A percentile compares a stretch with the other conserved stretches of the same genome.
Evolutionary conservation across 768 basidiomycete genomes (phyloP).

Genomic region (Imleria badia): DNA sequence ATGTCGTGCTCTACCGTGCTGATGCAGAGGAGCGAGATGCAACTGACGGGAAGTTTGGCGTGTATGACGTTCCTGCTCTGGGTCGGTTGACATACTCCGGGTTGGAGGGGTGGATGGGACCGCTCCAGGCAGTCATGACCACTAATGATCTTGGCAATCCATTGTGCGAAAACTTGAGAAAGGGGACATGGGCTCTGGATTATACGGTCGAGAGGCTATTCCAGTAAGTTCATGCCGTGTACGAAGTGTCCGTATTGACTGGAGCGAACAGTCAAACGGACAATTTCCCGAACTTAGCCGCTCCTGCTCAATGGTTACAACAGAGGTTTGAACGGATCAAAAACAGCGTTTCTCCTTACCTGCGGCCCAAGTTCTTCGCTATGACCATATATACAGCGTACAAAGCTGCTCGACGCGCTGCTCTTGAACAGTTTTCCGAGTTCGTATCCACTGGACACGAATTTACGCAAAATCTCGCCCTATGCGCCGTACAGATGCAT

Average conservation of each 20-base stretch:
- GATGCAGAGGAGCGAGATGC: slow-evolving; percentile 93
- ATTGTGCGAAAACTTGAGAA: slow-evolving; percentile 81
- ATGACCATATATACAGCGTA: slow-evolving; percentile 88
- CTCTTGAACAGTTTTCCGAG: slow-evolving; percentile 84
- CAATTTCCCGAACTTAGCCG: slow-evolving; percentile 63
- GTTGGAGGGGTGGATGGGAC: slow-evolving; percentile 96
- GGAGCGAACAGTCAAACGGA: slow-evolving; percentile 50
- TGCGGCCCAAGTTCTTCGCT: slow-evolving; percentile 96
- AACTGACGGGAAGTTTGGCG: slow-evolving; percentile 76
- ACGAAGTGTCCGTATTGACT: slow-evolving; percentile 12
- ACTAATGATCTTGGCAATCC: slow-evolving; percentile 94
- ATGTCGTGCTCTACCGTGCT: slow-evolving; percentile 79
- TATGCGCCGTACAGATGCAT: slow-evolving; percentile 88
- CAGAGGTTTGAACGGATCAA: slow-evolving; percentile 86
- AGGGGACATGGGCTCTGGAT: slow-evolving; percentile 91
- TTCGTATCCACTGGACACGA: slow-evolving; percentile 82
- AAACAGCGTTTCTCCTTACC: slow-evolving; percentile 70
- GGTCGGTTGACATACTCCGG: slow-evolving; percentile 89
- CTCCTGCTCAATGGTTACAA: slow-evolving; percentile 81
- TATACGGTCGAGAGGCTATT: slow-evolving; percentile 72
- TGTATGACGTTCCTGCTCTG: slow-evolving; percentile 74
- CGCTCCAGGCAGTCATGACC: slow-evolving; percentile 77
- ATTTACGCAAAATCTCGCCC: slow-evolving; percentile 87
- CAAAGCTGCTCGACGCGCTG: slow-evolving; percentile 82
- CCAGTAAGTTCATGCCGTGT: slow-evolving; percentile 49